These are phyloP conservation scores for Sarcomyxa edulis DNA, from an alignment of 768 basidiomycete species.

Conservation along the genomic window DNA sequence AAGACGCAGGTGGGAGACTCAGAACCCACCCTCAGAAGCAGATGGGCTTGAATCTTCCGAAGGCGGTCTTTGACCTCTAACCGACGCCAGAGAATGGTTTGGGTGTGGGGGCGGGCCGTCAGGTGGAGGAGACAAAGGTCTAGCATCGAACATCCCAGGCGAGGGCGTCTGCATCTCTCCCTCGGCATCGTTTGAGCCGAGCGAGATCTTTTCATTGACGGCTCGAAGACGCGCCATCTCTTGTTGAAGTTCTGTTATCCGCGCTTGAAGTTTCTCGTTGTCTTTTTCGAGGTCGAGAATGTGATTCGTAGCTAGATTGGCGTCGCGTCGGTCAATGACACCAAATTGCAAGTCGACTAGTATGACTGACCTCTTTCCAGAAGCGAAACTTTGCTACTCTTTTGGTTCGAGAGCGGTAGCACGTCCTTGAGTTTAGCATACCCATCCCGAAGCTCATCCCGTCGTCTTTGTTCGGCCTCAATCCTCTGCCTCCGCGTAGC, in stretches of 20 bases:
- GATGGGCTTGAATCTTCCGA: slow-evolving; percentile 59
- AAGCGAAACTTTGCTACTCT: slow-evolving; percentile 85
- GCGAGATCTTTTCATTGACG: slow-evolving; percentile 81
- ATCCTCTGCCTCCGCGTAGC: slow-evolving; percentile 80
- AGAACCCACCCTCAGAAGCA: slow-evolving; percentile 44
- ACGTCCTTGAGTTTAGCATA: slow-evolving; percentile 87
- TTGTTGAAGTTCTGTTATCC: slow-evolving; percentile 58
- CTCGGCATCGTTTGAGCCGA: slow-evolving; percentile 51
- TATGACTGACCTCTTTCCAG: slow-evolving; percentile 71
- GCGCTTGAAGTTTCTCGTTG: slow-evolving; percentile 66
- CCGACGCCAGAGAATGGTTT: slow-evolving; percentile 46
- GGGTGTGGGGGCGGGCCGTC: slow-evolving; percentile 37
- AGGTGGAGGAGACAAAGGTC: slow-evolving; percentile 62
- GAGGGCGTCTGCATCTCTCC: slow-evolving; percentile 33
- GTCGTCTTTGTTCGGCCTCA: slow-evolving; percentile 84
- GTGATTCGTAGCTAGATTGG: slow-evolving; percentile 75
- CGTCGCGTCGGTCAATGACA: slow-evolving; percentile 7
- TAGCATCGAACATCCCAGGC: slow-evolving; percentile 31
- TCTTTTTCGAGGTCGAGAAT: slow-evolving; percentile 68
- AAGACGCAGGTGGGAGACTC: slow-evolving; percentile 16
- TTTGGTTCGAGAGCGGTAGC: slow-evolving; percentile 82
- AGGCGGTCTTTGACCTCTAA: slow-evolving; percentile 55
- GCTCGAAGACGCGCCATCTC: slow-evolving; percentile 68
- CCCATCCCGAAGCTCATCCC: slow-evolving; percentile 87
- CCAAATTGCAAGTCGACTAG: slow-evolving; percentile 8